Evolutionary conservation across 495 filamentous ascomycete genomes (phyloP).

Genomic region (Aspergillus olivimuriae): DNA sequence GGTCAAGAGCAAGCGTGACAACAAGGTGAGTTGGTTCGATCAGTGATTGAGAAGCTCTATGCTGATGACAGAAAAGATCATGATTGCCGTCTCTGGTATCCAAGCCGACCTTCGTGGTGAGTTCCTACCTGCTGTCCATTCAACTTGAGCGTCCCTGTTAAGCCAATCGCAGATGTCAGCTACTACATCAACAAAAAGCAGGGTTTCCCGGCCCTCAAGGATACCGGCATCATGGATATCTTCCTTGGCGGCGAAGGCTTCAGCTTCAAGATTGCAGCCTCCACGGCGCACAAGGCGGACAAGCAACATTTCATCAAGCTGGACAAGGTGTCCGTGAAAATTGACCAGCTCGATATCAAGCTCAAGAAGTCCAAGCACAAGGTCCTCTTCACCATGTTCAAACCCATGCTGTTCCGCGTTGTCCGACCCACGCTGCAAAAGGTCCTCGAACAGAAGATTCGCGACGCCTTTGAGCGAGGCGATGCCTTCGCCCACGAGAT

Average conservation of each 20-base stretch:
- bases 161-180: conserved; percentile 57
- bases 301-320: conserved; percentile 86
- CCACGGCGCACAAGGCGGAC: conserved; percentile 71
- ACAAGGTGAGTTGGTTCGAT: conserved; percentile 49
- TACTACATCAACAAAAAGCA: conserved; percentile 96
- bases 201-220: conserved; percentile 86
- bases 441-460: conserved; percentile 81
- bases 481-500: conserved; percentile 68
- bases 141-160: conserved; percentile 1
- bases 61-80: conserved; percentile 20
- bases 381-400: conserved; percentile 78
- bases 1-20: conserved; percentile 69
- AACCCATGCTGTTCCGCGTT: conserved; percentile 78
- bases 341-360: conserved; percentile 85
- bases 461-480: conserved; percentile 62
- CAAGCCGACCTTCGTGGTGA: conserved; percentile 46
- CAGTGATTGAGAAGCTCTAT: background rate
- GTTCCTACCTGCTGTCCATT: background rate
- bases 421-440: conserved; percentile 80
- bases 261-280: conserved; percentile 85
- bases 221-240: conserved; percentile 86
- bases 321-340: conserved; percentile 75
- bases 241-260: conserved; percentile 83
- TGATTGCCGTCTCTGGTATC: conserved; percentile 80
- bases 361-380: conserved; percentile 93